Evolutionary conservation across 2,329 filamentous ascomycete species (phyloP).

Genomic region (Ceratocystis eucalypticola): DNA sequence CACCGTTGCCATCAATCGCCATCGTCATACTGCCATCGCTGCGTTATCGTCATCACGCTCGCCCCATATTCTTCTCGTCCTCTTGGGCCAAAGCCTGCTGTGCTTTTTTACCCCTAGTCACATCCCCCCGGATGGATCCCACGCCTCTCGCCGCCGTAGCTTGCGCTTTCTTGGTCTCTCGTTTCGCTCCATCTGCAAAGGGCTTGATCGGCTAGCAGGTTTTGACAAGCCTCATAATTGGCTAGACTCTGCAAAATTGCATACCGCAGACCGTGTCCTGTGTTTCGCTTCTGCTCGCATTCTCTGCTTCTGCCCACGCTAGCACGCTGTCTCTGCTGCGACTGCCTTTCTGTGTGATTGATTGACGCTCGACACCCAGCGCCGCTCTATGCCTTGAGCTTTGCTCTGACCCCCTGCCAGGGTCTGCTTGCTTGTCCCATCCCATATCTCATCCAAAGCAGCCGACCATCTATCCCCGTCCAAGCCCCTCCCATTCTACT

Average conservation of each 20-base stretch:
- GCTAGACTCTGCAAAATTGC: not conserved
- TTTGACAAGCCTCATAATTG: not conserved
- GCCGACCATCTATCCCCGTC: not conserved
- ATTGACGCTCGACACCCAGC: not conserved
- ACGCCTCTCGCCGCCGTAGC: not conserved
- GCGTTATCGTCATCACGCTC: too few relatives aligned
- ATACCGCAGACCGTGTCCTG: not conserved
- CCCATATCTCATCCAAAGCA: constrained; percentile 15
- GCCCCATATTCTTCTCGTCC: too few relatives aligned
- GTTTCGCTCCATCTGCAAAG: not conserved
- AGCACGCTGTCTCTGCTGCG: not conserved
- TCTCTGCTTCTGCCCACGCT: not conserved
- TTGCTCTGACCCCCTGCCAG: constrained; percentile 13
- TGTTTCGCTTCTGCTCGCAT: not conserved
- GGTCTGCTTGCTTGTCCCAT: constrained; percentile 11
- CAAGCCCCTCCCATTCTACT: constrained; percentile 2
- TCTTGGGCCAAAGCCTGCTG: too few relatives aligned
- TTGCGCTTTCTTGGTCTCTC: not conserved
- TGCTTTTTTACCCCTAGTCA: too few relatives aligned
- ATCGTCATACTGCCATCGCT: too few relatives aligned
- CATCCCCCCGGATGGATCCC: not conserved
- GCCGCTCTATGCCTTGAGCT: not conserved
- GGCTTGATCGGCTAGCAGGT: not conserved
- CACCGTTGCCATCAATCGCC: too few relatives aligned
- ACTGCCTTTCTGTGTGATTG: not conserved